Conservation (phyloP, 176 grass and related monocot genomes). For the Calamus simplicifolius region DNA sequence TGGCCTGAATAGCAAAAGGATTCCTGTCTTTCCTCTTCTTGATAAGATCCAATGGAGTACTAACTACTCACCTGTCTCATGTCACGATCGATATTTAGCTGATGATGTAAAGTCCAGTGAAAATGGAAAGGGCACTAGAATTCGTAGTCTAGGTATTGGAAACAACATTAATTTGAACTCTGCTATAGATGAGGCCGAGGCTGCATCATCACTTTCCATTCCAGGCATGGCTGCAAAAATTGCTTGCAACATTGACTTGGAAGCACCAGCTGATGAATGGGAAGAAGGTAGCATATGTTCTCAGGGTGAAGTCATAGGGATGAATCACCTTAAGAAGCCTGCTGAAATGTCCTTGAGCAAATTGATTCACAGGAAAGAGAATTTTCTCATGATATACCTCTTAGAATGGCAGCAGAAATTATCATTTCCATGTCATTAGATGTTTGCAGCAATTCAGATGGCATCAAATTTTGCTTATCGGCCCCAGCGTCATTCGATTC, state of each 20-base stretch:
- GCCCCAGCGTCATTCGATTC: conserved; percentile 13
- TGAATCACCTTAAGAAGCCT: no score
- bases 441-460: conserved; percentile 15
- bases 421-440: conserved; percentile 62
- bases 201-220: conserved; percentile 16
- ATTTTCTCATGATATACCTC: background rate
- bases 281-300: background rate
- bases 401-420: conserved; percentile 46
- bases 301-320: no score
- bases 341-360: background rate
- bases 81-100: no score
- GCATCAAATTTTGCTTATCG: background rate
- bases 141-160: conserved; percentile 1
- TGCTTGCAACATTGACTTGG: conserved; percentile 44
- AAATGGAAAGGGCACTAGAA: conserved; percentile 10
- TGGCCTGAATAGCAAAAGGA: no score
- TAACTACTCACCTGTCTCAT: background rate
- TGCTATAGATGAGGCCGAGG: conserved; percentile 22
- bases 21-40: no score
- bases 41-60: background rate
- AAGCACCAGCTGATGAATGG: conserved; percentile 34
- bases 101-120: no score
- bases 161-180: conserved; percentile 51
- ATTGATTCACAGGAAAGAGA: conserved; percentile 10
- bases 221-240: conserved; percentile 27